Conservation (phyloP, 1,284 basidiomycete genomes). For the Fomitopsis schrenkii region DNA sequence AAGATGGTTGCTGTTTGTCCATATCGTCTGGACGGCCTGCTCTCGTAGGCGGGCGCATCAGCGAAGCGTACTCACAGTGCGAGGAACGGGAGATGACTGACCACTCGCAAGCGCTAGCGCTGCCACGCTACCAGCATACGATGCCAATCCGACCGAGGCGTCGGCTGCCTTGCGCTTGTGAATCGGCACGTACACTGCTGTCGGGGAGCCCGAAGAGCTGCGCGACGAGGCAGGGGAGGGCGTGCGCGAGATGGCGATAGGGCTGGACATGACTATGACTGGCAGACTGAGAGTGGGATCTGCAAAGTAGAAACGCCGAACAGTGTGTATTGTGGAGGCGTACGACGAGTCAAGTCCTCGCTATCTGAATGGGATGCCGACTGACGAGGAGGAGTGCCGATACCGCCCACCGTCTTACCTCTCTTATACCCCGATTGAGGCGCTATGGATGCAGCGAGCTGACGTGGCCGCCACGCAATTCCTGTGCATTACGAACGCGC, state of each 20-base stretch:
- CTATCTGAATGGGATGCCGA: background rate
- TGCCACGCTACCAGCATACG: background rate
- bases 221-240: slow-evolving; percentile 5
- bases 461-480: slow-evolving; percentile 6
- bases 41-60: background rate
- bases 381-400: background rate
- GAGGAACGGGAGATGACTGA: background rate
- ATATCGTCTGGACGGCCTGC: background rate
- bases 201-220: slow-evolving; percentile 11
- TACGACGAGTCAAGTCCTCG: background rate
- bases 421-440: background rate
- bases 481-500: background rate
- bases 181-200: slow-evolving; percentile 23
- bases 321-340: background rate
- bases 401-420: background rate
- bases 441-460: background rate
- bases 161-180: slow-evolving; percentile 19
- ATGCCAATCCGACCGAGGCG: slow-evolving; percentile 5
- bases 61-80: background rate
- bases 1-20: background rate
- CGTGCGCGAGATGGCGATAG: slow-evolving; percentile 20
- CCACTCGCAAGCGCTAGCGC: background rate
- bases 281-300: background rate
- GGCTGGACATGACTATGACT: slow-evolving; percentile 22
- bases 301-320: background rate